phyloP scores from a whole-genome alignment of 305 asterid species.

The Solanum hybrid region DNA sequence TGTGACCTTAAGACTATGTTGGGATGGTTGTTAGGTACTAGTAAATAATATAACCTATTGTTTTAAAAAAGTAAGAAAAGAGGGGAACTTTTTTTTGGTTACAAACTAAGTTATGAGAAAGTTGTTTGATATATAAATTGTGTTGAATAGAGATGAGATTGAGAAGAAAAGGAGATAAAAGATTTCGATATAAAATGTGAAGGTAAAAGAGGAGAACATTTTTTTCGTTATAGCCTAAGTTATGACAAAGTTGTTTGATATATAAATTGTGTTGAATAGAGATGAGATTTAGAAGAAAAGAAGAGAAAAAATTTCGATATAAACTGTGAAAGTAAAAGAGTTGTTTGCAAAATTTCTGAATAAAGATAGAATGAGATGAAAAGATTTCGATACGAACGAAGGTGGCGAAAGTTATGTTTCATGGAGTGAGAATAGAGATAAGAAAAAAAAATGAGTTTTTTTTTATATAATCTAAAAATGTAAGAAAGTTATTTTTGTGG shows the following conservation, averaged over 20 bases:
- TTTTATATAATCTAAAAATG: too few species aligned
- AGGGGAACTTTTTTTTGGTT: background rate
- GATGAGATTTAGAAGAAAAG: background rate
- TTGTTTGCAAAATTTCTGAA: too few species aligned
- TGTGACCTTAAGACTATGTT: background rate
- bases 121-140: background rate
- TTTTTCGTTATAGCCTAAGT: background rate
- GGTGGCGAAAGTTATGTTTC: too few species aligned
- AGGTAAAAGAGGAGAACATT: too few species aligned
- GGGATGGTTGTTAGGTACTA: background rate
- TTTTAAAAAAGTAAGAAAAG: too few species aligned
- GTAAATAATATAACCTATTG: background rate
- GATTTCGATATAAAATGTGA: background rate
- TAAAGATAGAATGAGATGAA: too few species aligned
- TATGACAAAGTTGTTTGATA: background rate
- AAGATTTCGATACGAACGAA: too few species aligned
- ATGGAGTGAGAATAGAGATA: too few species aligned
- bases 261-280: background rate
- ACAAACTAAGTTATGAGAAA: background rate
- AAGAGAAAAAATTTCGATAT: background rate
- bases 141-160: background rate
- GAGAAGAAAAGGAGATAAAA: background rate
- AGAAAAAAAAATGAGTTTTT: too few species aligned
- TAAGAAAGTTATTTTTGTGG: too few species aligned
- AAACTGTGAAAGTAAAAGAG: background rate